Evolutionary conservation across 345 rosid species (phyloP).

Genomic region (Crucihimalaya himalaica): DNA sequence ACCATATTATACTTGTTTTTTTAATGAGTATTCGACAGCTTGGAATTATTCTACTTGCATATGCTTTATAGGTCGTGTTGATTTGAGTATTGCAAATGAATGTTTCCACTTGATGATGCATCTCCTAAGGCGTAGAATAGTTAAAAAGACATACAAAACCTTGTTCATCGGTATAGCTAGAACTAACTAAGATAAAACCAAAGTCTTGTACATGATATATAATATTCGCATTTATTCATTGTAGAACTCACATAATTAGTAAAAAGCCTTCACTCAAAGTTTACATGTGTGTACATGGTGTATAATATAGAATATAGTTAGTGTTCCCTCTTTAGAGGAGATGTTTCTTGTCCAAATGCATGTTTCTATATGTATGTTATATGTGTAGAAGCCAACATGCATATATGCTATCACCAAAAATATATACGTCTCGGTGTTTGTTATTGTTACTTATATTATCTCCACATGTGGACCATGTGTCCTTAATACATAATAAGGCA

Average conservation of each 20-base stretch:
- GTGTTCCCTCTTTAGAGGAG: conserved; percentile 16
- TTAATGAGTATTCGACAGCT: neutral
- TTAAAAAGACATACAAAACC: conserved; percentile 2
- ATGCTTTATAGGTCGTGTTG: conserved; percentile 4
- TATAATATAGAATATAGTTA: conserved; percentile 8
- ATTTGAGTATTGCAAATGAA: conserved; percentile 19
- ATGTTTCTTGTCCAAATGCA: conserved; percentile 23
- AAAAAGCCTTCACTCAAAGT: neutral
- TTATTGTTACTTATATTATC: neutral
- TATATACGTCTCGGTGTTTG: neutral
- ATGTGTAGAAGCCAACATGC: conserved; percentile 4
- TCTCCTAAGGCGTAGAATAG: conserved; percentile 11
- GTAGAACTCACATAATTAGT: neutral
- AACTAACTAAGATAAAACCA: neutral
- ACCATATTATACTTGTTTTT: neutral
- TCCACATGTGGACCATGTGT: conserved; percentile 23
- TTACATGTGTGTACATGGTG: conserved; percentile 23
- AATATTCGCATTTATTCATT: neutral
- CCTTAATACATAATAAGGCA: neutral
- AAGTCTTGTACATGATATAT: neutral
- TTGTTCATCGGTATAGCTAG: conserved; percentile 6
- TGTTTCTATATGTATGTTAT: conserved; percentile 14
- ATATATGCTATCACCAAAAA: neutral
- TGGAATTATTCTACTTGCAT: conserved; percentile 21
- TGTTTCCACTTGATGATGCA: conserved; percentile 27